phyloP scores from a whole-genome alignment of 371 early-diverging fungal species.

The Capillidium heterosporum region DNA sequence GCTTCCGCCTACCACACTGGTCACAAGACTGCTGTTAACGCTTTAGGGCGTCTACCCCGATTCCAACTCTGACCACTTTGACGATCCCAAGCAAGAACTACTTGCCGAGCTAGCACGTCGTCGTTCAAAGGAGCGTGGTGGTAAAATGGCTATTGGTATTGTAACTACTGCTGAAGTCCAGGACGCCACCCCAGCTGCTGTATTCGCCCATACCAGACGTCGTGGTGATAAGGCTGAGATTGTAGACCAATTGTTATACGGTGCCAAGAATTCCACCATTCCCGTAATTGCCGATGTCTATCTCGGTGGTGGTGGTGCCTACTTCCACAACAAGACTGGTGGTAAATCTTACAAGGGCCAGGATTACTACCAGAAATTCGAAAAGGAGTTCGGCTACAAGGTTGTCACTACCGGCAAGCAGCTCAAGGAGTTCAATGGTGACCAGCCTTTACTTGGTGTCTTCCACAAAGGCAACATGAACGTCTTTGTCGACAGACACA shows the following conservation, averaged over 20 bases:
- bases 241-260: conserved; percentile 40
- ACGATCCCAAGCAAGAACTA: conserved; percentile 42
- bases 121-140: conserved; percentile 33
- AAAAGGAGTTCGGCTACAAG: conserved; percentile 31
- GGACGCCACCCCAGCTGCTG: conserved; percentile 60
- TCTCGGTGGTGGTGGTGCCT: conserved; percentile 44
- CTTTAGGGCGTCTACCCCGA: conserved; percentile 43
- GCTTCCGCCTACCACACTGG: conserved; percentile 51
- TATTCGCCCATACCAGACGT: conserved; percentile 38
- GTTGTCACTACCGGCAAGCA: conserved; percentile 28
- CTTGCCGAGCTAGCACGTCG: conserved; percentile 51
- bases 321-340: conserved; percentile 18
- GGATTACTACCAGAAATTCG: conserved; percentile 30
- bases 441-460: conserved; percentile 45
- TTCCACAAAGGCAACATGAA: conserved; percentile 42
- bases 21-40: conserved; percentile 39
- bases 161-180: conserved; percentile 47
- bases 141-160: conserved; percentile 34
- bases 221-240: conserved; percentile 31
- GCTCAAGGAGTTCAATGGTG: conserved; percentile 25
- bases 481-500: conserved; percentile 48
- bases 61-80: conserved; percentile 26
- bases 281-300: conserved; percentile 45
- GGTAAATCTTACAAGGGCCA: conserved; percentile 26
- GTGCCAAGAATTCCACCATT: conserved; percentile 19